phyloP scores from a whole-genome alignment of 495 filamentous ascomycete species.

The Penicillium longicatenatum region DNA sequence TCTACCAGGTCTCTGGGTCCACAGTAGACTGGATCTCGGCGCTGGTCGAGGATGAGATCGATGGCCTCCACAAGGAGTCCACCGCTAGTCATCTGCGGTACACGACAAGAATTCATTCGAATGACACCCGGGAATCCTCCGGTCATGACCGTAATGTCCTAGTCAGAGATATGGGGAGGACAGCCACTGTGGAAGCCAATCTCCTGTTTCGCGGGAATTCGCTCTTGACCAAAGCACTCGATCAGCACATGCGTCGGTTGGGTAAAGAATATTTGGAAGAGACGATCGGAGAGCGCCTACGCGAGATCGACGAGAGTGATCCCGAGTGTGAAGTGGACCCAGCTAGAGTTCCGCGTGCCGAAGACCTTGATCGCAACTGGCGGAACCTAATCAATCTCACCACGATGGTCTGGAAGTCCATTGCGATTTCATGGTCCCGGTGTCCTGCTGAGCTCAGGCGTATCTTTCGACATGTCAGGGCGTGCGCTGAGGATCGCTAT shows the following conservation, averaged over 20 bases:
- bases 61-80: conserved; percentile 80
- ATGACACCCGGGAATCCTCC: conserved; percentile 71
- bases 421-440: conserved; percentile 66
- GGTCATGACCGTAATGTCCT: conserved; percentile 61
- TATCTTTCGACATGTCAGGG: conserved; percentile 89
- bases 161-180: conserved; percentile 59
- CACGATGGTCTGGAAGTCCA: conserved; percentile 80
- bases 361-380: conserved; percentile 87
- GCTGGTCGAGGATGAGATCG: conserved; percentile 95
- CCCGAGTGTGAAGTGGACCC: conserved; percentile 96
- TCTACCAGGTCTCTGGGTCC: conserved; percentile 92
- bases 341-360: conserved; percentile 61
- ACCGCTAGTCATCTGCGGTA: conserved; percentile 69
- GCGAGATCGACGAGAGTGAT: conserved; percentile 84
- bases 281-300: conserved; percentile 78
- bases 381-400: conserved; percentile 72
- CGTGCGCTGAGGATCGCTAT: conserved; percentile 94
- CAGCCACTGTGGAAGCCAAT: conserved; percentile 76
- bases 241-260: conserved; percentile 91
- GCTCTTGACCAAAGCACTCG: conserved; percentile 88
- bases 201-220: conserved; percentile 96
- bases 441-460: conserved; percentile 84
- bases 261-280: conserved; percentile 94
- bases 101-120: conserved; percentile 74
- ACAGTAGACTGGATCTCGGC: conserved; percentile 90